Base-by-base conservation (phyloP, 495 filamentous ascomycete genomes). In the Platismatia glauca region DNA sequence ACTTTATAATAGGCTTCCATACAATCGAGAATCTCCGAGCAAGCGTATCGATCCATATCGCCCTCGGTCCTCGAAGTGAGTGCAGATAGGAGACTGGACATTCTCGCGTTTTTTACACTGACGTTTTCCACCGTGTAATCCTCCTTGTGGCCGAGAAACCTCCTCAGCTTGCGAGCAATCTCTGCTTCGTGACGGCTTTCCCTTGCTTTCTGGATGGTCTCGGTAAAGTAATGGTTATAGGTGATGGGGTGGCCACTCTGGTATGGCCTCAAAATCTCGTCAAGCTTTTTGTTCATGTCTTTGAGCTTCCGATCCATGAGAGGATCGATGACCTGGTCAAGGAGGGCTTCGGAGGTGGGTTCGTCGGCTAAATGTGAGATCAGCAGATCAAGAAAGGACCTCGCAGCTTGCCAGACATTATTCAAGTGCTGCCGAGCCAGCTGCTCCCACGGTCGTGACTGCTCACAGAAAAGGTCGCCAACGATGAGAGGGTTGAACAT, bases 1-100 rank as follows among this genome's bases (percentile, higher is more conserved):
- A 78, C 79, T 71, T 78, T 75, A 59, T 84, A 83, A 64, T 78
- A 84, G 4, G 81, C 78, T 35, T 74, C 64, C 69, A 83, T 75
- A 61, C 73, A 77, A 61, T 81, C 77, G 1, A 80, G 57, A 18
- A 76, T 76, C 57, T 82, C 76, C 5, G 71, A 71, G 7, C 76
- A 79, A 4, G 78, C 76, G 34, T 69, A 73, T 9, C 70, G 73
- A n/a, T 75, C 69, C 62, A 78, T 73, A 20, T 77, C 71, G 5
- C 64, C 64, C 60, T 77, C 73, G 3, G 66, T 69, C 56, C 37
- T 67, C 33, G 35, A 41, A 27, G 15, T n/a, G 12, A 64, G 37
- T 9, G 41, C 31, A 6, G 34, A 27, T 2, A 55, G 11, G 20
- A 60, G 57, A 24, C 24, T 9, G 7, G 24, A 15, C 13, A 31